Evolutionary conservation across 2,329 filamentous ascomycete genomes (phyloP), one percentile per base, ranked within the genome.

Genomic region (Lecanoromycetidae sp.): DNA sequence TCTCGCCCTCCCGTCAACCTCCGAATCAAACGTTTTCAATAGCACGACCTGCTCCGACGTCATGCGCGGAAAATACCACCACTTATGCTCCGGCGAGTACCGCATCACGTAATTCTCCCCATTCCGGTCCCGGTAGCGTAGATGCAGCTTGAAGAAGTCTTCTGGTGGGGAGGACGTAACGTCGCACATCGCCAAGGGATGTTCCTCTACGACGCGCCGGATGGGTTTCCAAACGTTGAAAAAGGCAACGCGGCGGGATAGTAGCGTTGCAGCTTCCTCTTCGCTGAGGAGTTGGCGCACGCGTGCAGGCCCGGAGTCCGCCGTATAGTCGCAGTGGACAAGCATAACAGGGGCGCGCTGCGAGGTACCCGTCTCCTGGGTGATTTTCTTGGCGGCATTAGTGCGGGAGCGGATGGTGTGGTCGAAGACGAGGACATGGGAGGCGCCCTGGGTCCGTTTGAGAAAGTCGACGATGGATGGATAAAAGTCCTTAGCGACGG

Each of bases 201-300:
- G 60, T 46, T 67, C 65, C 51, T 66, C 62, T 20, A 67, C 65
- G 9, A 63, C 46, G 38, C 56, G 54, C 3, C 54, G 54, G 19
- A 73, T 63, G 0, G 70, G 70, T 22, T 71, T 69, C 70, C 70
- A 73, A 27, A 74, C 68, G 44, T 74, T 74, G 57, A 72, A 66
- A 49, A 73, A 72, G 25, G 71, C 67, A 44, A 67, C 64, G 5
- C 70, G 66, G 4, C 66, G 64, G 15, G 63, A 57, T 5, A 72
- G 61, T 0, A 73, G 61, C 22, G 59, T 53, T 3, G 62, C 57
- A 0, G 68, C 68, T 46, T 71, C 68, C 4, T 65, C 60, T 1
- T 64, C 63, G 13, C 36, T 23, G 6, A 72, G 60, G 29, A 73
- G 66, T 53, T 68, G 61, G 2, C 57, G 48, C 5, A 72, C 69